A percentile compares a stretch with the other conserved stretches of the same genome.
Conservation (phyloP, 768 basidiomycete genomes). For the Termitomyces sp. region DNA sequence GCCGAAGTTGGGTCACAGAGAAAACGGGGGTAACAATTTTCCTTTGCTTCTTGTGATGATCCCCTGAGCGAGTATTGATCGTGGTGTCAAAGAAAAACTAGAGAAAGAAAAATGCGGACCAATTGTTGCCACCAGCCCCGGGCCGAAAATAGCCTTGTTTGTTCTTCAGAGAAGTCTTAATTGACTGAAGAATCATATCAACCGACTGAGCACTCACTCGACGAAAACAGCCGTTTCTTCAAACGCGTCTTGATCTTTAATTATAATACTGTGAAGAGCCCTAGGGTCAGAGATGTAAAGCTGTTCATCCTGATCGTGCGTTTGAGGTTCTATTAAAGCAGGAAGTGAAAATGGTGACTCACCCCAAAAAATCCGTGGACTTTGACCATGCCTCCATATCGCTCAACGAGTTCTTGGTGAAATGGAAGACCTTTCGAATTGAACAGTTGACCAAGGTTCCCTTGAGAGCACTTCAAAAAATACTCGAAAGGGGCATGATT, state of each 20-base stretch:
- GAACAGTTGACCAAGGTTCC: conserved; percentile 39
- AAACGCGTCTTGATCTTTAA: conserved; percentile 44
- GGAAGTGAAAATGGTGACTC: conserved; percentile 3
- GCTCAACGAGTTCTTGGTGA: conserved; percentile 31
- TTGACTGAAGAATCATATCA: neutral
- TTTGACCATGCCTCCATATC: conserved; percentile 39
- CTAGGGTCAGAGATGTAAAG: conserved; percentile 45
- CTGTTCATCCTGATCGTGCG: conserved; percentile 34
- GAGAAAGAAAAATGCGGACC: conserved; percentile 17
- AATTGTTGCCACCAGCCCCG: conserved; percentile 37
- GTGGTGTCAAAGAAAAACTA: neutral
- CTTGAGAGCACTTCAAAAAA: conserved; percentile 14
- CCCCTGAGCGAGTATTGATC: conserved; percentile 20
- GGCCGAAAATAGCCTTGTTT: conserved; percentile 42
- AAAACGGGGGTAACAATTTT: conserved; percentile 46
- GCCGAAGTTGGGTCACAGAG: conserved; percentile 38
- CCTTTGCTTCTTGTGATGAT: conserved; percentile 42
- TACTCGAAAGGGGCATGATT: no score
- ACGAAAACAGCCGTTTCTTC: conserved; percentile 41
- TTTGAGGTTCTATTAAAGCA: neutral
- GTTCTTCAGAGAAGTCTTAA: conserved; percentile 22
- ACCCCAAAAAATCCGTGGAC: conserved; percentile 45
- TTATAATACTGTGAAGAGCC: conserved; percentile 41
- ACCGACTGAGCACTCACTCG: conserved; percentile 27
- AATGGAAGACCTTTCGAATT: conserved; percentile 37